These are phyloP conservation scores for Penicillium sp. DNA, from an alignment of 2,329 filamentous ascomycete genomes.

Conservation along the genomic window DNA sequence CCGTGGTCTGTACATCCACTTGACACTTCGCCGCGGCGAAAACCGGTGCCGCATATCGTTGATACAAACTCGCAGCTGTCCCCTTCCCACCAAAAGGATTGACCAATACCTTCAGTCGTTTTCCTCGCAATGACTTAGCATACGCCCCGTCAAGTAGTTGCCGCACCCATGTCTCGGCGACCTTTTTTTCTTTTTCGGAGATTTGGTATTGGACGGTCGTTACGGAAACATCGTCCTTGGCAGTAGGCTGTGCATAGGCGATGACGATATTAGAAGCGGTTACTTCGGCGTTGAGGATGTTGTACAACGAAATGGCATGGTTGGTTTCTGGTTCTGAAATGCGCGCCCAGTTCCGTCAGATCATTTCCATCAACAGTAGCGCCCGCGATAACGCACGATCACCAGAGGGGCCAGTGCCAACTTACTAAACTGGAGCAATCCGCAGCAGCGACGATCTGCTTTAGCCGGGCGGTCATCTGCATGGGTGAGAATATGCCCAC, in stretches of 20 bases:
- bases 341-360: slow-evolving; percentile 4
- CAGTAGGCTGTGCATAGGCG: slow-evolving; percentile 65
- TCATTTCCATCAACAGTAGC: slow-evolving; percentile 1
- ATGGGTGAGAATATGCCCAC: background rate
- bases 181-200: slow-evolving; percentile 50
- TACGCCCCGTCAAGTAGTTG: slow-evolving; percentile 71
- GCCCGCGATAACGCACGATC: slow-evolving; percentile 13
- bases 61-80: slow-evolving; percentile 69
- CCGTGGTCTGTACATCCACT: slow-evolving; percentile 71
- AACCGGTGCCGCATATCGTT: slow-evolving; percentile 73
- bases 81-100: slow-evolving; percentile 91
- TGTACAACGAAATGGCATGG: slow-evolving; percentile 71
- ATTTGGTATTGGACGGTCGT: slow-evolving; percentile 63
- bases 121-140: slow-evolving; percentile 63
- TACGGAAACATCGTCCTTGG: slow-evolving; percentile 61
- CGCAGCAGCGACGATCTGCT: slow-evolving; percentile 56
- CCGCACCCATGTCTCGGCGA: slow-evolving; percentile 62
- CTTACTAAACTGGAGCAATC: slow-evolving; percentile 52
- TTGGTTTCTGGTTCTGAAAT: slow-evolving; percentile 46
- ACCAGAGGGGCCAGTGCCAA: slow-evolving; percentile 7
- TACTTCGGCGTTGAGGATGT: slow-evolving; percentile 78
- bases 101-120: slow-evolving; percentile 81
- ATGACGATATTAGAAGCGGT: slow-evolving; percentile 63
- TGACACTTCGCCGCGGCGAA: slow-evolving; percentile 77
- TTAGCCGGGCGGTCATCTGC: slow-evolving; percentile 56